Evolutionary conservation across 2,329 filamentous ascomycete genomes (phyloP), one percentile per base, ranked within the genome.

Genomic region (Didymella sp.): DNA sequence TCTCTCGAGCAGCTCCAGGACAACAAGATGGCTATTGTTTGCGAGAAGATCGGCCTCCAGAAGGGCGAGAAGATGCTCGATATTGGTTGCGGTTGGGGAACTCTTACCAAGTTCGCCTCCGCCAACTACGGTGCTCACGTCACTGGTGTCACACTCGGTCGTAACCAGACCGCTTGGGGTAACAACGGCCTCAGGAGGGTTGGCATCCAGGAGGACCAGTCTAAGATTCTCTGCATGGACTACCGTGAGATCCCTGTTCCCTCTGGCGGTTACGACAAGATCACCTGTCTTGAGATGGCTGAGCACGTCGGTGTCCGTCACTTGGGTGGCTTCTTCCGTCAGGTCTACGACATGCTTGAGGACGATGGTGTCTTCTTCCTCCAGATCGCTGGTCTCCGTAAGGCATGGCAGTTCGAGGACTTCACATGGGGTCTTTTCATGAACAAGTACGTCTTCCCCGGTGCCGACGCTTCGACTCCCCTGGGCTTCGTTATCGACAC

Each of bases 391-490:
- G 95, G 95, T 80, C 85, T 99, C 60, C 89, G 95, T 69, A 96
- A 96, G 82, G 83, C 85, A 63, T 98, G 95, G 95, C 95, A 98
- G 79, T 98, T 96, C 74, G 93, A 98, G 83, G 94, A 98, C 80
- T 85, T 97, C 48, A 90, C 94, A 77, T 98, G 95, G 95, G 95
- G 95, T 76, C 85, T 98, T 43, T 98, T 97, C 85, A 96, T 98
- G 92, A 98, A 98, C 88, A 97, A 96, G 83, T 96, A 98, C 79
- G 85, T 98, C 77, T 98, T 98, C 86, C 95, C 93, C 30, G 95
- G 95, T 75, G 95, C 95, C 48, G 95, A 98, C 75, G 95, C 95
- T 49, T 96, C 91, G 40, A 96, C 92, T 56, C 95, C 95, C 48
- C 87, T 99, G 45, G 92, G 91, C 67, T 95, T 89, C 79, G 91